Conservation (phyloP, 2,329 filamentous ascomycete genomes). For the Chaetomiaceae sp. region DNA sequence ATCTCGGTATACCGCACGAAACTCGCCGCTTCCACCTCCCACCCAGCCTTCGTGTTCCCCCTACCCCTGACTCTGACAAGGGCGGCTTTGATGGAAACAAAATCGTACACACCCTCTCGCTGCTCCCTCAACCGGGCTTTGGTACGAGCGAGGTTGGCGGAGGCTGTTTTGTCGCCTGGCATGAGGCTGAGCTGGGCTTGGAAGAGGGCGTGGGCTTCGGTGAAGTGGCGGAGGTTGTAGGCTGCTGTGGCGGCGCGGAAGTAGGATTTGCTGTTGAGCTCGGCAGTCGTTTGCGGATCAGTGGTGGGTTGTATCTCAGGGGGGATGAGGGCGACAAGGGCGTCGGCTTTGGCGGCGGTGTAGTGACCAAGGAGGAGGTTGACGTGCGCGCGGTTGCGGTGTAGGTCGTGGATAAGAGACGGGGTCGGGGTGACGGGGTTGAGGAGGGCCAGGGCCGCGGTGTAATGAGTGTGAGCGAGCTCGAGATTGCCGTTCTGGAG, state of each 20-base stretch:
- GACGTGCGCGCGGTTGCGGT: conserved; percentile 9
- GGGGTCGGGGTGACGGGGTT: not conserved
- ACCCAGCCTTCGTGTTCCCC: not conserved
- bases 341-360: not conserved
- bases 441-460: not conserved
- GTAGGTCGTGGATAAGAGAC: not conserved
- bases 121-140: not conserved
- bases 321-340: not conserved
- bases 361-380: not conserved
- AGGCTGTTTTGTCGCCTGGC: not conserved
- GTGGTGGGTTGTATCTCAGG: not conserved
- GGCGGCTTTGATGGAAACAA: not conserved
- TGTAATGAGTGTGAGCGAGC: not conserved
- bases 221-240: not conserved
- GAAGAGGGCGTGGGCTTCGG: not conserved
- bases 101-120: not conserved
- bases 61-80: no score
- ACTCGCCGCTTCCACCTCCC: not conserved
- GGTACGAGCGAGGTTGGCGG: not conserved
- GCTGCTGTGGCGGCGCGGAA: conserved; percentile 7
- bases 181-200: not conserved
- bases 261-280: conserved; percentile 8
- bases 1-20: not conserved
- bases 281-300: no score
- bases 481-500: not conserved